phyloP scores from a whole-genome alignment of 768 basidiomycete genomes.

The Lactifluus rugatus region DNA sequence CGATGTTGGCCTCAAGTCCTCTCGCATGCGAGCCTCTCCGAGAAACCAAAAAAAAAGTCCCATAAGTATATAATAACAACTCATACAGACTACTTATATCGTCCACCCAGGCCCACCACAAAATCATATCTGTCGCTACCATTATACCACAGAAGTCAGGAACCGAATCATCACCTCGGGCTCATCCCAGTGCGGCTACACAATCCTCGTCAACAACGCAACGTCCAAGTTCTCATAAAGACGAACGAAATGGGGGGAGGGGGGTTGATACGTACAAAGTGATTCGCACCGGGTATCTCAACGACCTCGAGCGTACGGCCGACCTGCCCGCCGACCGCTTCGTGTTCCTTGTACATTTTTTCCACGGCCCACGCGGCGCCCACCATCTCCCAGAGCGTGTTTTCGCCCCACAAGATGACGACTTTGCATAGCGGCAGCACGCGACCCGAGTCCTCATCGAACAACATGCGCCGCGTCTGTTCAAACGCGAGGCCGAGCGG shows the following conservation, averaged over 20 bases:
- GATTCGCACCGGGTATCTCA: slow-evolving; percentile 17
- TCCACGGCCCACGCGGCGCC: slow-evolving; percentile 17
- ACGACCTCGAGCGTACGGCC: slow-evolving; percentile 13
- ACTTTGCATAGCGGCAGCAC: slow-evolving; percentile 17
- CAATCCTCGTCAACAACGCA: background rate
- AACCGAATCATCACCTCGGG: slow-evolving; percentile 14
- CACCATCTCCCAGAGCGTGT: slow-evolving; percentile 15
- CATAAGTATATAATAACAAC: too few species aligned
- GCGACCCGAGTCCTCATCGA: slow-evolving; percentile 1
- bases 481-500: slow-evolving; percentile 9
- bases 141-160: slow-evolving; percentile 7
- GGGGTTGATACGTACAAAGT: slow-evolving; percentile 17
- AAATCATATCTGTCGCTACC: background rate
- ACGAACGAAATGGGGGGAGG: too few species aligned
- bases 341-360: slow-evolving; percentile 8
- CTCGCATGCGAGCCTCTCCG: too few species aligned
- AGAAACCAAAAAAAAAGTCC: too few species aligned
- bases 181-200: slow-evolving; percentile 17
- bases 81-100: too few species aligned
- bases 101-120: too few species aligned
- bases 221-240: too few species aligned
- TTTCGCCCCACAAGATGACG: slow-evolving; percentile 14
- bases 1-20: too few species aligned
- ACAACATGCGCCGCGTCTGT: slow-evolving; percentile 10
- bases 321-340: slow-evolving; percentile 1